Percentiles rank a stretch among this genome's conserved stretches.
These are phyloP conservation scores for Ambrosiella beaveri DNA, from an alignment of 2,329 filamentous ascomycete genomes.

Conservation along the genomic window DNA sequence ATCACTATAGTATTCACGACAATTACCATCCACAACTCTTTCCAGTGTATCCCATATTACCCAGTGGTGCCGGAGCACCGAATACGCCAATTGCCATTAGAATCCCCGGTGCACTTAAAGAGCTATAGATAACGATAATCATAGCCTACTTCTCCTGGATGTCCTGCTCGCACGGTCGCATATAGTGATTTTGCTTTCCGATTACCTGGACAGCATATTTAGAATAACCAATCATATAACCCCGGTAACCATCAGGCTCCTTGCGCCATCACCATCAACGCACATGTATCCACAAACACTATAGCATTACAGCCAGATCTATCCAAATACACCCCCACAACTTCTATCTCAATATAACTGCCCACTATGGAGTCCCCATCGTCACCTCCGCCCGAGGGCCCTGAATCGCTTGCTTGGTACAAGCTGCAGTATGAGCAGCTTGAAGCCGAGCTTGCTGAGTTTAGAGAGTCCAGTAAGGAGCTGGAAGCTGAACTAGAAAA, in stretches of 20 bases:
- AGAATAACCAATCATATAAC: too few species aligned
- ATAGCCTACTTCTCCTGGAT: not conserved
- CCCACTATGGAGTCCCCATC: constrained; percentile 43
- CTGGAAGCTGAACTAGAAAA: constrained; percentile 88
- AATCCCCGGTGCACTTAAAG: too few species aligned
- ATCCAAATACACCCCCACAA: not conserved
- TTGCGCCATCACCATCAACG: not conserved
- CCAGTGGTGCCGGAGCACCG: too few species aligned
- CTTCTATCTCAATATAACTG: not conserved
- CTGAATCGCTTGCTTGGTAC: constrained; percentile 82
- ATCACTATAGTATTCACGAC: not conserved
- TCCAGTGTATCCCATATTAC: not conserved
- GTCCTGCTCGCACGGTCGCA: constrained; percentile 8
- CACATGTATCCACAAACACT: not conserved
- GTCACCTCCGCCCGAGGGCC: constrained; percentile 40
- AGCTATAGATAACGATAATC: not conserved
- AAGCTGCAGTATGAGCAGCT: constrained; percentile 89
- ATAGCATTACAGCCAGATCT: not conserved
- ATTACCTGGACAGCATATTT: not conserved
- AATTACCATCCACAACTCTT: not conserved
- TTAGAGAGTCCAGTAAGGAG: constrained; percentile 84
- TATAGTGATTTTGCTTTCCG: constrained; percentile 8
- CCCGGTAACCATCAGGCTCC: too few species aligned
- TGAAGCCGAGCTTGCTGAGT: constrained; percentile 80
- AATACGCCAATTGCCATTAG: too few species aligned